A percentile compares a stretch with the other conserved stretches of the same genome.
Evolutionary conservation across 805 yeast genomes (phyloP).

Genomic region (Yamadazyma philogaea): DNA sequence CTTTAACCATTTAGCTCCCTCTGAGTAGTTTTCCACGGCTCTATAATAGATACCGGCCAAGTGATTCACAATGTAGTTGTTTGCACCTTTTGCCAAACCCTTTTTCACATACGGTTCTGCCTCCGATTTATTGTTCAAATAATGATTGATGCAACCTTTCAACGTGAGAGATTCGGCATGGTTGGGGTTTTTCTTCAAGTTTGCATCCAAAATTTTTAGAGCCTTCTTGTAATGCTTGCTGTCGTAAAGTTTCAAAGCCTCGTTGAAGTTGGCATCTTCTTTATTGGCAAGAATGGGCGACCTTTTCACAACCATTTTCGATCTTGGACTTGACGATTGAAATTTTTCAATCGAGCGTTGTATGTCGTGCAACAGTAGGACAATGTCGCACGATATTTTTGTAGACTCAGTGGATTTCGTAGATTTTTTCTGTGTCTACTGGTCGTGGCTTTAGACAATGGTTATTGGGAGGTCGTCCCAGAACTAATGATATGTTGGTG

Average conservation of each 20-base stretch:
- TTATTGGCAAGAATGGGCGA: constrained; percentile 45
- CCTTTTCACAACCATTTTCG: constrained; percentile 7
- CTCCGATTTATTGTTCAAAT: constrained; percentile 53
- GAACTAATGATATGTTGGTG: too few relatives aligned
- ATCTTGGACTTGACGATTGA: not conserved
- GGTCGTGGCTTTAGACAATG: too few relatives aligned
- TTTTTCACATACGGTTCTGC: constrained; percentile 59
- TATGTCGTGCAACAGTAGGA: not conserved
- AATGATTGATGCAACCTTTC: constrained; percentile 70
- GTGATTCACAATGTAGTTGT: constrained; percentile 75
- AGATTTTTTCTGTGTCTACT: too few relatives aligned
- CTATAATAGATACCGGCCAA: constrained; percentile 83
- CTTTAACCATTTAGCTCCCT: constrained; percentile 75
- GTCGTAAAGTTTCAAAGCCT: constrained; percentile 82
- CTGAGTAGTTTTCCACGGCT: constrained; percentile 61
- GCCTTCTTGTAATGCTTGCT: constrained; percentile 84
- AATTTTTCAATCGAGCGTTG: not conserved
- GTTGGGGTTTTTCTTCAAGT: constrained; percentile 69
- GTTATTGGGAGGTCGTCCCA: too few relatives aligned
- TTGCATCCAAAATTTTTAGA: constrained; percentile 67
- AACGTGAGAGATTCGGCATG: constrained; percentile 82
- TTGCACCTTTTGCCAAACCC: constrained; percentile 57
- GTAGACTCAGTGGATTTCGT: too few relatives aligned
- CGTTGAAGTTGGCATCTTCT: constrained; percentile 74
- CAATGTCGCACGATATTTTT: not conserved